A percentile compares a stretch with the other conserved stretches of the same genome.
These are phyloP conservation scores for Aspergillus nidulans DNA, from an alignment of 495 filamentous ascomycete species.

Conservation along the genomic window DNA sequence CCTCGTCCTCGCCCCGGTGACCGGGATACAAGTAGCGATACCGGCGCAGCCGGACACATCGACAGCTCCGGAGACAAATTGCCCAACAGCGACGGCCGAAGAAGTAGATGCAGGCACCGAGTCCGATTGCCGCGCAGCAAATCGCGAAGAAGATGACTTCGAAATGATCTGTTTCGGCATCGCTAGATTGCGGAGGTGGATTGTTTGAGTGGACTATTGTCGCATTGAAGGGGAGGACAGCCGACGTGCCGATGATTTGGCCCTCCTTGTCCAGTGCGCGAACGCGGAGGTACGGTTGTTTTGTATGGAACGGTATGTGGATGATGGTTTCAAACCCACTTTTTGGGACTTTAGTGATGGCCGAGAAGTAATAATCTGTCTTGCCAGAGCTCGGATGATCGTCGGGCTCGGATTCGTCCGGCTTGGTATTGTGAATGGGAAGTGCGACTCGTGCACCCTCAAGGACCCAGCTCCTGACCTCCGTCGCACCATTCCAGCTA, in stretches of 20 bases:
- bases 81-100: not conserved
- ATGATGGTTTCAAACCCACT: constrained; percentile 32
- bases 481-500: constrained; percentile 44
- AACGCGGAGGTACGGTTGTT: constrained; percentile 8
- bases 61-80: not conserved
- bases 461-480: constrained; percentile 34
- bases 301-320: not conserved
- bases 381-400: not conserved
- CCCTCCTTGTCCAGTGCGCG: constrained; percentile 16
- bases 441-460: constrained; percentile 15
- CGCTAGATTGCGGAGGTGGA: not conserved
- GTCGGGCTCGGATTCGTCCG: not conserved
- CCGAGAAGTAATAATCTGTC: not conserved
- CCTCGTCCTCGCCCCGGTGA: not conserved
- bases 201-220: not conserved
- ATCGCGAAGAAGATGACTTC: not conserved
- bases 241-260: constrained; percentile 12
- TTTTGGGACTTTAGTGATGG: constrained; percentile 24
- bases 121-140: not conserved
- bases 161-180: not conserved
- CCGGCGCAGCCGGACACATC: not conserved
- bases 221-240: constrained; percentile 11
- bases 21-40: not conserved
- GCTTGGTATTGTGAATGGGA: constrained; percentile 18
- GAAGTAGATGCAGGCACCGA: not conserved